Evolutionary conservation across 1,139 yeast species (phyloP).

Genomic region (Pichia sp.): DNA sequence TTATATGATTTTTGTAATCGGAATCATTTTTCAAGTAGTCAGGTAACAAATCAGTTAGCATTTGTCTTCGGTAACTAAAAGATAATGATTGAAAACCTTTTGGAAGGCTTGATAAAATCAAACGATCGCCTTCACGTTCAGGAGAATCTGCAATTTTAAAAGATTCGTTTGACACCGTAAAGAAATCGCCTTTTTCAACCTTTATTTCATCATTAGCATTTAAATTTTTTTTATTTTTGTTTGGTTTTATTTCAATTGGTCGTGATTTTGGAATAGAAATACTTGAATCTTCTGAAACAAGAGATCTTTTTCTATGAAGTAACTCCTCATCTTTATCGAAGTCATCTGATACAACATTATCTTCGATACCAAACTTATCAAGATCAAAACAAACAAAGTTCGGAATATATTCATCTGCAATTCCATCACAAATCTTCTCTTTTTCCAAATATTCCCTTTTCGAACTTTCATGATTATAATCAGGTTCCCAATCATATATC

Average conservation of each 20-base stretch:
- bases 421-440: constrained; percentile 33
- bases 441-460: not conserved
- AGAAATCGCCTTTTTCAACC: not conserved
- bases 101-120: constrained; percentile 35
- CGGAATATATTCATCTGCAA: constrained; percentile 71
- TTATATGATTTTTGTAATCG: constrained; percentile 29
- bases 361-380: constrained; percentile 32
- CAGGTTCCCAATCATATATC: not conserved
- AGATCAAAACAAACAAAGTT: constrained; percentile 45
- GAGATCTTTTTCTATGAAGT: not conserved
- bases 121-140: constrained; percentile 24
- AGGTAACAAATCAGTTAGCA: constrained; percentile 52
- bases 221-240: not conserved
- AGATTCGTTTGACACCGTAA: constrained; percentile 16
- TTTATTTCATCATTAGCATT: not conserved
- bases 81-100: constrained; percentile 58
- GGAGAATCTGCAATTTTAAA: constrained; percentile 26
- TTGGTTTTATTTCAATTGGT: constrained; percentile 27
- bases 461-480: constrained; percentile 1
- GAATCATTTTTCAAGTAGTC: constrained; percentile 26
- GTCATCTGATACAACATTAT: constrained; percentile 7
- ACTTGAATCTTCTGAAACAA: not conserved
- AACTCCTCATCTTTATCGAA: constrained; percentile 1
- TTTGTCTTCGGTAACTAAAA: constrained; percentile 59
- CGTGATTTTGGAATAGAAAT: constrained; percentile 36